phyloP scores from a whole-genome alignment of 495 filamentous ascomycete species.

The Aspergillus diversus region DNA sequence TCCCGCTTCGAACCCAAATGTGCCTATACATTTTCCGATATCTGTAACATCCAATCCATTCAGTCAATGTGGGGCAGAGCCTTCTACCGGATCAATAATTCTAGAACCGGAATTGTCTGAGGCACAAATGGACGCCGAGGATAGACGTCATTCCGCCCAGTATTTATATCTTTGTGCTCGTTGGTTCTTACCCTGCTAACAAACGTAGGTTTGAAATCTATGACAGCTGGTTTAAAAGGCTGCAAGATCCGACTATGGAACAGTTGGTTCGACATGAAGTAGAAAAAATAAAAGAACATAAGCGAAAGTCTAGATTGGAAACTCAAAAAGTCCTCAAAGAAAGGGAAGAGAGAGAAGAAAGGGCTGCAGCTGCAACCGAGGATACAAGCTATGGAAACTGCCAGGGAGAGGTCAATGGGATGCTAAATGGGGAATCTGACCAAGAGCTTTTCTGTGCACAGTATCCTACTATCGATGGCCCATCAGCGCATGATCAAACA shows the following conservation, averaged over 20 bases:
- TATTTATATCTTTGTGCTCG: not conserved
- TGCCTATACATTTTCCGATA: too few relatives aligned
- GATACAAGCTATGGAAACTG: not conserved
- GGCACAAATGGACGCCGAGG: not conserved
- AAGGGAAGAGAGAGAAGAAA: not conserved
- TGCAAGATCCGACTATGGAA: slow-evolving; percentile 6
- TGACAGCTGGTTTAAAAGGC: slow-evolving; percentile 12
- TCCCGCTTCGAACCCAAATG: too few relatives aligned
- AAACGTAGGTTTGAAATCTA: slow-evolving; percentile 13
- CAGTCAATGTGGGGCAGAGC: too few relatives aligned
- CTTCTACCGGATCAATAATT: too few relatives aligned
- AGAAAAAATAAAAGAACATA: slow-evolving; percentile 14
- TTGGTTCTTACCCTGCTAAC: not conserved
- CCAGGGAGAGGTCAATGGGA: not conserved
- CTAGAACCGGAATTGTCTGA: too few relatives aligned
- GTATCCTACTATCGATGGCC: not conserved
- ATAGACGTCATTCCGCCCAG: not conserved
- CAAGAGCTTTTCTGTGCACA: slow-evolving; percentile 4
- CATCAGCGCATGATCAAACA: not conserved
- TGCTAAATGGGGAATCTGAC: not conserved
- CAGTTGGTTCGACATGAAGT: slow-evolving; percentile 11
- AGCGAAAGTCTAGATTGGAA: not conserved
- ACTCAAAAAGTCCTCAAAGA: not conserved
- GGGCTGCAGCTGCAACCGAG: not conserved
- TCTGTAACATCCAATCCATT: too few relatives aligned